Conservation (phyloP, 129 eudicot species). For the Helianthus annuus region DNA sequence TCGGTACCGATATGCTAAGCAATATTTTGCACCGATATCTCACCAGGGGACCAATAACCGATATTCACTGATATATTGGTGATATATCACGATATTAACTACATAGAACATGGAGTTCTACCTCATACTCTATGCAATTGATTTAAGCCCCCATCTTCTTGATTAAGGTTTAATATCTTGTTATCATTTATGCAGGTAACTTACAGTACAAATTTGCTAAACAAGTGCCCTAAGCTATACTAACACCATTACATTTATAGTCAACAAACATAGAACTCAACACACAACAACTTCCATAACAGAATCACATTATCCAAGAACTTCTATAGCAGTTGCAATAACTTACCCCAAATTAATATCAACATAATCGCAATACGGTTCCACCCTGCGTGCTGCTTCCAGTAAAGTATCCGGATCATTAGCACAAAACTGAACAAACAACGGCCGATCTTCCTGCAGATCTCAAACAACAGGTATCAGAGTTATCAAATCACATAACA, state of each 20-base stretch:
- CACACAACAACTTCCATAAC: background rate
- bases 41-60: too few relatives aligned
- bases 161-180: background rate
- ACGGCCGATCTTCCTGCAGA: conserved; percentile 87
- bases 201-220: background rate
- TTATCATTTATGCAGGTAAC: background rate
- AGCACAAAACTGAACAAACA: conserved; percentile 97
- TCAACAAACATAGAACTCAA: background rate
- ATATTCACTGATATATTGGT: too few relatives aligned
- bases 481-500: background rate
- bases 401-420: conserved; percentile 86
- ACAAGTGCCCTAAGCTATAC: conserved; percentile 11
- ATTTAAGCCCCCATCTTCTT: background rate
- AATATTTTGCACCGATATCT: too few relatives aligned
- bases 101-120: background rate
- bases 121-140: background rate
- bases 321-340: background rate
- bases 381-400: conserved; percentile 81
- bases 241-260: background rate
- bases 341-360: conserved; percentile 92
- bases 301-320: background rate
- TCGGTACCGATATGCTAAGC: too few relatives aligned
- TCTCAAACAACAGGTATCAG: conserved; percentile 1
- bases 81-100: too few relatives aligned
- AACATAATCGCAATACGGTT: conserved; percentile 88